Evolutionary conservation across 768 basidiomycete genomes (phyloP), one percentile per base, ranked within the genome.

Genomic region (Tylopilus subfusipes): DNA sequence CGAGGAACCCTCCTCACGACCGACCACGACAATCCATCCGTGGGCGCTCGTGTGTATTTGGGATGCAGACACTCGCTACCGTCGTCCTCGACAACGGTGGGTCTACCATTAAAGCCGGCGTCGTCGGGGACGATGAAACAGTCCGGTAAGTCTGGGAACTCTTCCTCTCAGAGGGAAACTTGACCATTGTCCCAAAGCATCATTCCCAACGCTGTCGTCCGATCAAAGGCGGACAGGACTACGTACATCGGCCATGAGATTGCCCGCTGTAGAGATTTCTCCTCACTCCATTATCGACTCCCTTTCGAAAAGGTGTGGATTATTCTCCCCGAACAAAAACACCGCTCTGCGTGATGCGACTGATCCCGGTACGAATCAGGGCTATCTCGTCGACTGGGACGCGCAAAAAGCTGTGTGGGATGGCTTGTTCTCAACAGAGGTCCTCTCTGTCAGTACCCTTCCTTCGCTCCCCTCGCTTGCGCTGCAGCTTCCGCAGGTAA

Each of bases 391-490:
- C 27, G 93, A 96, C 65, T 98, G 95, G 95, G 94, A 97, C 59
- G 88, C 88, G 3, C 85, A 98, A 71, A 96, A 96, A 70, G 87
- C 88, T 18, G 78, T 98, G 6, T 98, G 94, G 94, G 95, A 98
- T 59, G 84, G 88, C 12, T 64, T 96, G 22, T 93, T 97, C 71
- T 88, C 88, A 21, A 78, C 80, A 40, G 79, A 86, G 53, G 81
- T 79, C 44, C 75, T 91, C 52, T 81, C 81, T 57, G 90, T 89
- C 68, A 66, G 76, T 67, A 18, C 30, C 21, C 42, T 44, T 42
- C 27, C 42, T 18, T 24, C 16, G 4, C 38, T 27, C 42, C 4
- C 39, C 53, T 59, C 39, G 51, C 25, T 14, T 49, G 48, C 29
- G 30, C 44, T 61, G 53, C 47, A 54, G 42, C 54, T 52, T 59